Base-by-base conservation (phyloP, 2,329 filamentous ascomycete species). In the Cercospora berteroae region DNA sequence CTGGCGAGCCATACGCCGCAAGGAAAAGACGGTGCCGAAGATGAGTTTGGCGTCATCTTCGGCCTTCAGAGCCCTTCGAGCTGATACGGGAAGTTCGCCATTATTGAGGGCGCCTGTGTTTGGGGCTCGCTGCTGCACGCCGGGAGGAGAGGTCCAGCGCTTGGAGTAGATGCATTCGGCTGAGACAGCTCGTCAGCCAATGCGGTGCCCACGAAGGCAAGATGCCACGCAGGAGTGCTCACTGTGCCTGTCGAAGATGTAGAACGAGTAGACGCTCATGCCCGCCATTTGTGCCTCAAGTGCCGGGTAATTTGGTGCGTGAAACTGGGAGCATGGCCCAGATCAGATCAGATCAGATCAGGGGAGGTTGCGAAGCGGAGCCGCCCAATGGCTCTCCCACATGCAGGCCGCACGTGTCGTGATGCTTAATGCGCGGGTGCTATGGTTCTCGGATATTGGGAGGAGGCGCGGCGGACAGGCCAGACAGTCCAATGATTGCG, bases 241-340 rank as follows among this genome's bases (percentile, higher is more conserved):
- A 97, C 95, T 97, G 82, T 99, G 95, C 72, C 95, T 90, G 83
- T 99, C 95, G 80, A 99, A 99, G 78, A 99, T 97, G 85, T 97
- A 97, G 82, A 99, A 97, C 68, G 93, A 94, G 83, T 96, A 98
- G 80, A 98, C 91, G 69, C 91, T 89, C 95, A 99, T 98, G 50
- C 50, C 61, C 31, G 61, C 61, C 61, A 64, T 64, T 33, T 52
- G 50, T 57, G 61, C 61, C 61, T 64, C 61, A 64, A 44, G 61
- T 39, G 50, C 31, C 52, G 50, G 61, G 61, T 44, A 58, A 29
- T 58, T 29, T 57, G 20, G 13, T 9, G 20, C n/a, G 18, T 64
- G 61, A 27, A 29, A 57, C 61, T 44, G 50, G 23, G 39, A 36
- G 29, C 61, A 64, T 64, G 27, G 60, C 60, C 60, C 44, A 29